Evolutionary conservation across 805 yeast species (phyloP).

Genomic region (Hyphopichia homilentoma): DNA sequence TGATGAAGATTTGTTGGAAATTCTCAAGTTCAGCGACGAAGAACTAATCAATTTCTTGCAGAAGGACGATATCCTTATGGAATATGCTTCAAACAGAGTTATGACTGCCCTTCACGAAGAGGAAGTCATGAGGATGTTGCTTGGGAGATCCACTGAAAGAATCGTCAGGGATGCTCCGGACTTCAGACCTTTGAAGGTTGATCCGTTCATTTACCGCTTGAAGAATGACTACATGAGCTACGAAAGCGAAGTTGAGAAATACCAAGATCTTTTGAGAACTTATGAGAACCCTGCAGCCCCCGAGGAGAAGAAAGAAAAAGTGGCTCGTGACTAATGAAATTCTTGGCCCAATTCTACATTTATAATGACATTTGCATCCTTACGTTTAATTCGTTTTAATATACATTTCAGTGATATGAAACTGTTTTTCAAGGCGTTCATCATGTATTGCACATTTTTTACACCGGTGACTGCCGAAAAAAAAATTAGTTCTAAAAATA

Average conservation of each 20-base stretch:
- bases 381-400: too few relatives aligned
- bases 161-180: slow-evolving; percentile 15
- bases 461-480: too few relatives aligned
- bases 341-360: too few relatives aligned
- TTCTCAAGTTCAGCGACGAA: slow-evolving; percentile 9
- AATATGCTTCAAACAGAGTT: slow-evolving; percentile 14
- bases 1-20: slow-evolving; percentile 9
- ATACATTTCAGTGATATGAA: too few relatives aligned
- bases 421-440: too few relatives aligned
- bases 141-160: slow-evolving; percentile 11
- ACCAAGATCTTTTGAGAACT: slow-evolving; percentile 12
- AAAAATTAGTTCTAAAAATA: too few relatives aligned
- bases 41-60: slow-evolving; percentile 20
- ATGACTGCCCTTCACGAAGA: slow-evolving; percentile 27
- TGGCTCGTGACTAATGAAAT: neutral
- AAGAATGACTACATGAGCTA: slow-evolving; percentile 16
- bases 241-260: slow-evolving; percentile 23
- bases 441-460: too few relatives aligned
- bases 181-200: slow-evolving; percentile 29
- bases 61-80: slow-evolving; percentile 25
- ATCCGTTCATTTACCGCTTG: slow-evolving; percentile 22
- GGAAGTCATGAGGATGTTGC: slow-evolving; percentile 20
- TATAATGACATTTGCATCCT: too few relatives aligned
- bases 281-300: slow-evolving; percentile 6
- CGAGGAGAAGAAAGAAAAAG: neutral